Conservation (phyloP, 2,329 filamentous ascomycete genomes). For the Thielaviopsis musarum region DNA sequence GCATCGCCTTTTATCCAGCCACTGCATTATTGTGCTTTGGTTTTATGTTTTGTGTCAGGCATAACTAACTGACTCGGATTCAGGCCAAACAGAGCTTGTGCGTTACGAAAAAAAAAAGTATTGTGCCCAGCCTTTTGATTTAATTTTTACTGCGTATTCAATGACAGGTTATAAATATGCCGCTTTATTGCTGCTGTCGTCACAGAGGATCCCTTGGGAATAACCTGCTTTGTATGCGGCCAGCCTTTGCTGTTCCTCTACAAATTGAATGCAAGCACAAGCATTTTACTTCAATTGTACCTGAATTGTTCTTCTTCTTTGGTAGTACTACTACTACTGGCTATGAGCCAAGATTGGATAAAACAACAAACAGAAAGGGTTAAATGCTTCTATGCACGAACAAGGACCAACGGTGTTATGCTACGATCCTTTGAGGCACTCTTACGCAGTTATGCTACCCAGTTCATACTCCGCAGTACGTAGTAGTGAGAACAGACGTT, state of each 20-base stretch:
- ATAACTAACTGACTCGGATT: not conserved
- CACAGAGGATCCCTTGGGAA: no score
- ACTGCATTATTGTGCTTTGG: not conserved
- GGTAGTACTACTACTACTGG: no score
- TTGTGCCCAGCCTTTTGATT: not conserved
- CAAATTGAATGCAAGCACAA: no score
- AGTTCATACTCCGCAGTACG: not conserved
- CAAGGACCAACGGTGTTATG: not conserved
- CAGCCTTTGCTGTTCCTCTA: no score
- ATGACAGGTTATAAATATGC: no score
- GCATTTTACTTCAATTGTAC: no score
- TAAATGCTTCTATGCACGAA: not conserved
- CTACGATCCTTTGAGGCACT: not conserved
- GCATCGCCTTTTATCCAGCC: no score
- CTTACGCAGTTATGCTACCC: not conserved
- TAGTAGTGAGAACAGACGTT: no score
- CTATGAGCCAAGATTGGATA: not conserved
- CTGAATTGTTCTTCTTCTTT: no score
- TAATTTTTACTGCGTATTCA: no score
- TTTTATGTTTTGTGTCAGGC: not conserved
- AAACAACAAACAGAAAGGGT: not conserved
- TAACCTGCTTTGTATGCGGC: no score
- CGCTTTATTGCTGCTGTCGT: not conserved
- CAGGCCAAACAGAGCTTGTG: not conserved
- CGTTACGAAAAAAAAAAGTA: not conserved